These are phyloP conservation scores for Dendrobium catenatum DNA, from an alignment of 106 monocot genomes.

Conservation along the genomic window DNA sequence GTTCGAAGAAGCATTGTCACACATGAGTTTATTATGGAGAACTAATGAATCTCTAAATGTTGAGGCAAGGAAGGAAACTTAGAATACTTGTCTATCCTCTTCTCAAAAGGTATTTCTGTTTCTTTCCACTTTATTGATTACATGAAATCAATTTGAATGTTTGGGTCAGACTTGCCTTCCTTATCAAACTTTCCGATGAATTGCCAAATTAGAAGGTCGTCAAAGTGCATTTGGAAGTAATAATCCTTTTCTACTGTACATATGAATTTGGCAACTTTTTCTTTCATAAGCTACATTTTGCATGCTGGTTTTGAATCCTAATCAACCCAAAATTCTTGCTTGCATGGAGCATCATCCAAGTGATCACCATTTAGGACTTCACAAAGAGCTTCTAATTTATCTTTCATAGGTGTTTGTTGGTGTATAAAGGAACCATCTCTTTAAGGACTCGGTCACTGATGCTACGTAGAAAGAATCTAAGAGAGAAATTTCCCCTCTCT, in stretches of 20 bases:
- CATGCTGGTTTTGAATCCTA: slow-evolving; percentile 32
- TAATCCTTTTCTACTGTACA: slow-evolving; percentile 46
- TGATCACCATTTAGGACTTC: slow-evolving; percentile 54
- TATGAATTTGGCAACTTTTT: slow-evolving; percentile 38
- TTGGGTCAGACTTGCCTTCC: slow-evolving; percentile 36
- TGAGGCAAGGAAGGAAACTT: slow-evolving; percentile 31
- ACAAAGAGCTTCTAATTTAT: slow-evolving; percentile 49
- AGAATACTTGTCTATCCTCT: slow-evolving; percentile 64
- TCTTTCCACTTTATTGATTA: slow-evolving; percentile 54
- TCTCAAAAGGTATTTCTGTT: slow-evolving; percentile 44
- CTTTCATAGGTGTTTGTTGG: slow-evolving; percentile 42
- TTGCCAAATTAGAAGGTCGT: slow-evolving; percentile 57
- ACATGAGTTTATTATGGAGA: slow-evolving; percentile 62
- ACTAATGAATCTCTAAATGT: slow-evolving; percentile 58
- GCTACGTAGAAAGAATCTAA: too few relatives aligned
- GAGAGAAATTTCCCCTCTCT: too few relatives aligned
- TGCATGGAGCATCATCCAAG: slow-evolving; percentile 41
- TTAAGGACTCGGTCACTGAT: neutral
- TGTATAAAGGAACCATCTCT: slow-evolving; percentile 55
- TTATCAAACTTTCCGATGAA: slow-evolving; percentile 54
- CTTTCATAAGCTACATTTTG: slow-evolving; percentile 39
- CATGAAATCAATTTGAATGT: slow-evolving; percentile 43
- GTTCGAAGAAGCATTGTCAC: slow-evolving; percentile 51
- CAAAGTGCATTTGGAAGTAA: slow-evolving; percentile 63
- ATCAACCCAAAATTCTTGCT: slow-evolving; percentile 32